Conservation (phyloP, 345 rosid genomes). For the Psidium friedrichsthalianum region DNA sequence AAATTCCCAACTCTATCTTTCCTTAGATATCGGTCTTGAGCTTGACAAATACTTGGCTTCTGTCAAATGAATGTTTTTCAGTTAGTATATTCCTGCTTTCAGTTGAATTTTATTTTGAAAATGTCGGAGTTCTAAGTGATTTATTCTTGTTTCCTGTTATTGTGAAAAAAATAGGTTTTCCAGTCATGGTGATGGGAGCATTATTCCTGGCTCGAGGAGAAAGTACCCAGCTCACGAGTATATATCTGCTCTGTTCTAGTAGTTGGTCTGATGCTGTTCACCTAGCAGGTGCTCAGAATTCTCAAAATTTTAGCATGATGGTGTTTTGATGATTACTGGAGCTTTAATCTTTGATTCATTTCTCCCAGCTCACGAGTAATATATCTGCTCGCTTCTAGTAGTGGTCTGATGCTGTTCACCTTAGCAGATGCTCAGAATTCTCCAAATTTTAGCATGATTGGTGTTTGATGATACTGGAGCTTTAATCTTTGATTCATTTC, state of each 20-base stretch:
- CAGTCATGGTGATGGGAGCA: slow-evolving; percentile 97
- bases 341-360: too few species aligned
- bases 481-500: slow-evolving; percentile 72
- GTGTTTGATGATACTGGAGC: slow-evolving; percentile 95
- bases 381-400: too few species aligned
- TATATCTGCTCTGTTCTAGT: slow-evolving; percentile 72
- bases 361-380: too few species aligned
- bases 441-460: slow-evolving; percentile 75
- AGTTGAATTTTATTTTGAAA: not conserved
- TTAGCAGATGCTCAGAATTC: slow-evolving; percentile 92
- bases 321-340: too few species aligned
- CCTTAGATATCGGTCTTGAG: not conserved
- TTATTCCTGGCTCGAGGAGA: slow-evolving; percentile 82
- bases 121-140: not conserved
- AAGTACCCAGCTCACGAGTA: slow-evolving; percentile 81
- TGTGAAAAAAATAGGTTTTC: slow-evolving; percentile 44
- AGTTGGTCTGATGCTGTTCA: slow-evolving; percentile 79
- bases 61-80: not conserved
- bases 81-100: not conserved
- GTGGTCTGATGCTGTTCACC: too few species aligned
- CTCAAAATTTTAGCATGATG: too few species aligned
- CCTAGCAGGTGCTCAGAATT: too few species aligned
- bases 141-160: not conserved
- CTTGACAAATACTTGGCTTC: not conserved
- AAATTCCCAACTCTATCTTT: not conserved